phyloP scores from a whole-genome alignment of 345 rosid species.

The Bruguiera gymnorhiza region DNA sequence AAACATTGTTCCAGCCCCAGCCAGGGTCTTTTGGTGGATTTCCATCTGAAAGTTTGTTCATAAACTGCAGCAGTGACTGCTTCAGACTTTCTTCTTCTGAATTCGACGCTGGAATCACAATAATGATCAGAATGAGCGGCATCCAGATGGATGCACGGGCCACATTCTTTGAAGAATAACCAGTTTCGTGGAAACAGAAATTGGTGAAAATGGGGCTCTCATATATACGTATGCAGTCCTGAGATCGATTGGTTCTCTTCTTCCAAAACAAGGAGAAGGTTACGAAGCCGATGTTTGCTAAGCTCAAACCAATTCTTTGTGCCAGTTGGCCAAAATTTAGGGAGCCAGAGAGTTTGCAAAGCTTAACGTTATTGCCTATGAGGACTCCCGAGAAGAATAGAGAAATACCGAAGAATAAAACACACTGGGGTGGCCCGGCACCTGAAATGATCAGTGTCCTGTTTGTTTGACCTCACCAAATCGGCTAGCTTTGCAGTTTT shows the following conservation, averaged over 20 bases:
- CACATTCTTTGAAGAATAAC: slow-evolving; percentile 18
- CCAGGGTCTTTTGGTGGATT: slow-evolving; percentile 12
- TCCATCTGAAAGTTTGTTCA: slow-evolving; percentile 41
- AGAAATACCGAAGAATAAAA: too few species aligned
- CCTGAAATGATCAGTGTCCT: neutral
- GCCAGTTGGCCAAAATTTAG: slow-evolving; percentile 36
- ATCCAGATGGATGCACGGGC: slow-evolving; percentile 17
- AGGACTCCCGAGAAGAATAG: slow-evolving; percentile 1
- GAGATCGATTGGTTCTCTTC: neutral
- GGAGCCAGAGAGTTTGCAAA: too few species aligned
- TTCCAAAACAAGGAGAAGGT: slow-evolving; percentile 14
- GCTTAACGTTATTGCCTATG: slow-evolving; percentile 4
- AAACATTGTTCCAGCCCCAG: slow-evolving; percentile 52
- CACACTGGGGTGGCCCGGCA: slow-evolving; percentile 23
- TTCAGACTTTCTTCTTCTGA: slow-evolving; percentile 39
- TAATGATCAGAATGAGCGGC: slow-evolving; percentile 29
- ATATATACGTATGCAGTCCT: neutral
- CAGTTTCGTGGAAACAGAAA: neutral
- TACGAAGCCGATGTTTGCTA: slow-evolving; percentile 8
- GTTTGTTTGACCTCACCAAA: too few species aligned
- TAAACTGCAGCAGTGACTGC: slow-evolving; percentile 40
- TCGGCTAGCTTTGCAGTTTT: too few species aligned
- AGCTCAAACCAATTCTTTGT: neutral
- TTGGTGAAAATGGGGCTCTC: neutral
- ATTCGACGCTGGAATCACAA: slow-evolving; percentile 22